Evolutionary conservation across 1,284 basidiomycete genomes (phyloP), one percentile per base, ranked within the genome.

Genomic region (Grifola frondosa): DNA sequence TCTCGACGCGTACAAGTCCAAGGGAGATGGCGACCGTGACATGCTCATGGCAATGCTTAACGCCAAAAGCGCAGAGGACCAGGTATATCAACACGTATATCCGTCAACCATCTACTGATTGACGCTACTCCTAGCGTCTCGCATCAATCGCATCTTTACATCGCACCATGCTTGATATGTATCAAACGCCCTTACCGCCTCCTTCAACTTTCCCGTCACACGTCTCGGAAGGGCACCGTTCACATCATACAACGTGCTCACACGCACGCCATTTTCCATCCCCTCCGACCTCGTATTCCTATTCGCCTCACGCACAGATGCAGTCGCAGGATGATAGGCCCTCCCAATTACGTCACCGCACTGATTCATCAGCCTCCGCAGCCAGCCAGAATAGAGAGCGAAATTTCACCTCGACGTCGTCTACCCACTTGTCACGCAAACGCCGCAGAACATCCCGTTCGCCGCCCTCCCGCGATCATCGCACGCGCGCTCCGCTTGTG

Each of bases 61-160:
- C 50, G 91, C 91, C 62, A 94, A 95, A 70, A 80, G 82, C 48
- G 84, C 91, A 19, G 91, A 95, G 63, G 91, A 95, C 63, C 87
- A 93, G 78, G 84, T 84, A 33, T 43, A 73, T 63, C 25, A 12
- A 30, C 35, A 20, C 41, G 34, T 29, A 30, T 40, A 21, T 42
- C 33, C 43, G 37, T 40, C 35, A 20, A 17, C 21, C 20, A n/a
- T 31, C 44, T 44, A 31, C 33, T 42, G 34, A 42, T 16, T 1
- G 48, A 54, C 43, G 46, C 20, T 28, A 12, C 25, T 42, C 46
- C 5, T 59, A 88, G 84, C 80, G 87, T 39, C 66, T 87, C 35
- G 82, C 87, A 11, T 79, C 85, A 30, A 58, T 83, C 32, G 78
- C 80, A 4, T 75, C 80, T 4, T 66, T 90, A 6, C 86, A 88